Evolutionary conservation across 306 rosid species (phyloP), one percentile per base, ranked within the genome.

Genomic region (Vigna radiata): DNA sequence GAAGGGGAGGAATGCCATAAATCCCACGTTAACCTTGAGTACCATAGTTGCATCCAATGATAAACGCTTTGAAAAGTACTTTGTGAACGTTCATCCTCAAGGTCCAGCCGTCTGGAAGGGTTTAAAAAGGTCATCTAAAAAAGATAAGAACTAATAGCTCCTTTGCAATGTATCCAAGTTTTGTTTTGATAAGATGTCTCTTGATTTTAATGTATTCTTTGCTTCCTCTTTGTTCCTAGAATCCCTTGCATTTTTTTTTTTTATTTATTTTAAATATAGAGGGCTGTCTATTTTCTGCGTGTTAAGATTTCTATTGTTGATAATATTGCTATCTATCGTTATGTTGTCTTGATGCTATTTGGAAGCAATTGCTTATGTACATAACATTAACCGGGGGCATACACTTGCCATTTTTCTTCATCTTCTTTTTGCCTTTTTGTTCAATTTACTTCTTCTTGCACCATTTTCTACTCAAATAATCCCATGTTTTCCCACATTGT

Each of bases 11-110:
- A 80, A 86, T 46, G 92, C 82, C 3, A 81, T 84, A 43, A 87
- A 87, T 68, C 89, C 91, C 21, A 52, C 36, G 41, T 43, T 88
- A 65, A 63, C 89, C 17, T 77, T 93, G 85, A 87, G 92, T 66
- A 93, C 87, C 77, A 78, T 93, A 60, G 82, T 93, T 70, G 89
- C 88, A 49, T 74, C 83, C 49, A 82, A 88, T 49, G 90, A 91
- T 59, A 65, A 85, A 29, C 82, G 83, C 60, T 91, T 93, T 84
- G 84, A 73, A 61, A 89, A 76, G 77, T 87, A 81, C 67, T 86
- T 81, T 77, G 98, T 93, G 23, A 81, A 91, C 85, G 78, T 81
- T 27, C 95, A 93, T 76, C 91, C 91, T 3, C 87, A 89, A 85
- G 94, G 96, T 75, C 90, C 90, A 48, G 67, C 77, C 49, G 46